Evolutionary conservation across 495 filamentous ascomycete genomes (phyloP).

Genomic region (Pyrenula massariospora): DNA sequence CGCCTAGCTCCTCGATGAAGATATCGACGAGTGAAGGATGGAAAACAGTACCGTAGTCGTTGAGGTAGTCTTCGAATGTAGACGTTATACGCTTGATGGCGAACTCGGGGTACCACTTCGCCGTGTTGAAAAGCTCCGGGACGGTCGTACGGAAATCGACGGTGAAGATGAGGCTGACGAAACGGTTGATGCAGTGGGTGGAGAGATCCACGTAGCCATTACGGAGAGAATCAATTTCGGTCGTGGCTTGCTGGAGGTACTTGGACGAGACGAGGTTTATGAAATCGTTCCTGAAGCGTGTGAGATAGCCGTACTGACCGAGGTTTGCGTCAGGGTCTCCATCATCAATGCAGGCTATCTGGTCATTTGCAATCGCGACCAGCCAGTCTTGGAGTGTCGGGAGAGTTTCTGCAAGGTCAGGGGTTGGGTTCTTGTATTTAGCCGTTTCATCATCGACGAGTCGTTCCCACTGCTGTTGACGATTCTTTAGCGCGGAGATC

Average conservation of each 20-base stretch:
- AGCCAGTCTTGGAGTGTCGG: constrained; percentile 84
- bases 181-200: constrained; percentile 78
- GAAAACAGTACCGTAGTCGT: constrained; percentile 69
- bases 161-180: constrained; percentile 71
- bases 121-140: constrained; percentile 73
- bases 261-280: constrained; percentile 65
- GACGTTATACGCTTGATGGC: constrained; percentile 80
- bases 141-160: constrained; percentile 76
- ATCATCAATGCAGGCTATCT: constrained; percentile 95
- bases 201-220: constrained; percentile 90
- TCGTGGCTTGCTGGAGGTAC: constrained; percentile 61
- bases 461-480: constrained; percentile 74
- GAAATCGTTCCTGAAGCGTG: constrained; percentile 69
- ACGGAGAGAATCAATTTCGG: constrained; percentile 60
- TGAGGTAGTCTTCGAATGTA: constrained; percentile 89
- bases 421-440: constrained; percentile 48
- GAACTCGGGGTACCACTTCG: constrained; percentile 70
- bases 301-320: constrained; percentile 61
- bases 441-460: constrained; percentile 78
- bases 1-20: constrained; percentile 77
- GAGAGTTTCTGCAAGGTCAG: constrained; percentile 61
- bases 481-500: constrained; percentile 68
- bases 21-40: constrained; percentile 82
- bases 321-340: constrained; percentile 34
- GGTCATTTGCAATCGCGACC: constrained; percentile 93